These are phyloP conservation scores for Salix udensis DNA, from an alignment of 345 rosid genomes.

Conservation along the genomic window DNA sequence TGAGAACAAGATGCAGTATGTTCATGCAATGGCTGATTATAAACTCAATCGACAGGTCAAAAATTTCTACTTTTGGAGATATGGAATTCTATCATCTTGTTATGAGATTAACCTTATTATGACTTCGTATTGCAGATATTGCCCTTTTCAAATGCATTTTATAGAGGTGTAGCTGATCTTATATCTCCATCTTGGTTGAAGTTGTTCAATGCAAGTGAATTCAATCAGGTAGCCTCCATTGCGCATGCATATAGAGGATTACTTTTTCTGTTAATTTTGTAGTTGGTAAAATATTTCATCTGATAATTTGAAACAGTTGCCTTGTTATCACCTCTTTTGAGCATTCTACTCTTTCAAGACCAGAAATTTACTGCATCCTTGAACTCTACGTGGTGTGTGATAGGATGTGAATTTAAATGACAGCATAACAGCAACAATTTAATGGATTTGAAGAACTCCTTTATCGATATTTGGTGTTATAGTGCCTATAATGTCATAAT, in stretches of 20 bases:
- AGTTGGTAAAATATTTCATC: background rate
- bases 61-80: conserved; percentile 13
- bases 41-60: conserved; percentile 92
- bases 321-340: background rate
- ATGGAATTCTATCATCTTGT: background rate
- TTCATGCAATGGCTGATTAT: conserved; percentile 96
- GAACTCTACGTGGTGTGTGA: no score
- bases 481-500: no score
- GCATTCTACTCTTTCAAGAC: background rate
- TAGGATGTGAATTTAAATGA: no score
- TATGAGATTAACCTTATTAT: conserved; percentile 13
- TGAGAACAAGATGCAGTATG: conserved; percentile 95
- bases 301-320: background rate
- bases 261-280: background rate
- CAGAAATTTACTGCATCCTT: background rate
- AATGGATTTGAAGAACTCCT: no score
- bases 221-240: conserved; percentile 69
- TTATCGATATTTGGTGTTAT: no score
- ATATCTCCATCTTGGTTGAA: conserved; percentile 89
- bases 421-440: no score
- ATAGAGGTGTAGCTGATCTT: conserved; percentile 85
- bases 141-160: conserved; percentile 92
- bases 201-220: conserved; percentile 87
- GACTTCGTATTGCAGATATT: conserved; percentile 58
- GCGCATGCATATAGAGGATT: background rate